Evolutionary conservation across 331 rosid species (phyloP).

Genomic region (Malus hybrid): DNA sequence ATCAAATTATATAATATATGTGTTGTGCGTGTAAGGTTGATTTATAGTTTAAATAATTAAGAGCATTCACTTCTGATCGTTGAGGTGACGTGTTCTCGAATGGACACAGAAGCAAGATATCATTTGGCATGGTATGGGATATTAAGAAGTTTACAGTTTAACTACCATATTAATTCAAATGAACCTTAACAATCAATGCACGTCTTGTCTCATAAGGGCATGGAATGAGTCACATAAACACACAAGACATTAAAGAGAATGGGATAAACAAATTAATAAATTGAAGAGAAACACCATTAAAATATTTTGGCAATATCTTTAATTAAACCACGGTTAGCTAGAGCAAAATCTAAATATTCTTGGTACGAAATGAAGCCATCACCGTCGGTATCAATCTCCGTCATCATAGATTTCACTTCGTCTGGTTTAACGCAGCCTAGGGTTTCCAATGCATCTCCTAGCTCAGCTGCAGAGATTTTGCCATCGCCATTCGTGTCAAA

Average conservation of each 20-base stretch:
- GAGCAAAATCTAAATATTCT: slow-evolving; percentile 54
- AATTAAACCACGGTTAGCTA: slow-evolving; percentile 57
- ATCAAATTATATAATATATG: too few species aligned
- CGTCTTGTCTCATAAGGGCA: too few species aligned
- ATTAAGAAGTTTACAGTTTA: not conserved
- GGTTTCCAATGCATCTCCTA: slow-evolving; percentile 56
- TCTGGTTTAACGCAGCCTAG: slow-evolving; percentile 53
- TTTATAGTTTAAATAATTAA: too few species aligned
- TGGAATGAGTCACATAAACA: not conserved
- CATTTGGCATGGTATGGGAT: not conserved
- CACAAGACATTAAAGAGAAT: too few species aligned
- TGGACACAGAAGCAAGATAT: not conserved
- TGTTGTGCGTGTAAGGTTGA: too few species aligned
- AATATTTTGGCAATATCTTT: slow-evolving; percentile 77
- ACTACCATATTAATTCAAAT: not conserved
- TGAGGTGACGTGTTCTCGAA: too few species aligned
- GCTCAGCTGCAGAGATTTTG: slow-evolving; percentile 56
- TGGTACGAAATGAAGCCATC: slow-evolving; percentile 62
- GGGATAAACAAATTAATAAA: not conserved
- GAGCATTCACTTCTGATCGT: too few species aligned
- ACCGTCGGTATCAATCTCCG: slow-evolving; percentile 53
- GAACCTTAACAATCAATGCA: too few species aligned
- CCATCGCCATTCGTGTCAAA: slow-evolving; percentile 70
- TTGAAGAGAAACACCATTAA: not conserved
- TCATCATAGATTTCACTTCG: slow-evolving; percentile 68